These are phyloP conservation scores for Ogataea paradorogensis DNA, from an alignment of 805 yeast species.

Conservation along the genomic window DNA sequence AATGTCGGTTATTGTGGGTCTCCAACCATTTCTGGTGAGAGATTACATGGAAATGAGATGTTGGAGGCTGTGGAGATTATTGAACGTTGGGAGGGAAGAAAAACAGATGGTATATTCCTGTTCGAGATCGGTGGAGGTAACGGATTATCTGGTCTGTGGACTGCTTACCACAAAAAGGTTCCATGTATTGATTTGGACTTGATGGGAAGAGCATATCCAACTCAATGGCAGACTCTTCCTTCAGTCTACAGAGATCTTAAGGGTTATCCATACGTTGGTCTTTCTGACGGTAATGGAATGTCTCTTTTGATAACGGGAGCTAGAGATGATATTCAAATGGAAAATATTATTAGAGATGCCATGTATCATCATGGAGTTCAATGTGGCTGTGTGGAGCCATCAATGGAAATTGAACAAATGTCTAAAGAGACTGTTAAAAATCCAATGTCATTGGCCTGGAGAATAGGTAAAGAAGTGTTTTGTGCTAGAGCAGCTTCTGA, in stretches of 20 bases:
- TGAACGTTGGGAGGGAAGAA: constrained; percentile 28
- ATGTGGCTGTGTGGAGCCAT: constrained; percentile 36
- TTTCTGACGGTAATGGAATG: constrained; percentile 43
- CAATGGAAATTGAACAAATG: constrained; percentile 34
- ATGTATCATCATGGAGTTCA: constrained; percentile 40
- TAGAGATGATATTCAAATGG: constrained; percentile 34
- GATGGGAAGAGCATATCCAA: constrained; percentile 50
- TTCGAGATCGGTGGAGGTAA: constrained; percentile 45
- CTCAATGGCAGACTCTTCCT: constrained; percentile 39
- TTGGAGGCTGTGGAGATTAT: constrained; percentile 30
- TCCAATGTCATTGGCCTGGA: constrained; percentile 41
- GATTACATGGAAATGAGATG: constrained; percentile 39
- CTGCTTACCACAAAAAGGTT: constrained; percentile 16
- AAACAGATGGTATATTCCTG: constrained; percentile 34
- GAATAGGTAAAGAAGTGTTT: constrained; percentile 41
- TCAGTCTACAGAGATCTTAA: constrained; percentile 38
- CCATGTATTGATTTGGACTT: constrained; percentile 39
- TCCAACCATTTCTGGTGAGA: constrained; percentile 43
- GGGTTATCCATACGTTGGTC: constrained; percentile 43
- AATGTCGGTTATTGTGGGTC: constrained; percentile 43
- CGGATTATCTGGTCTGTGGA: constrained; percentile 35
- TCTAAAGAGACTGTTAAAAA: constrained; percentile 31
- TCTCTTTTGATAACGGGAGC: constrained; percentile 33
- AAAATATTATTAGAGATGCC: constrained; percentile 40
- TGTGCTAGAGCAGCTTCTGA: constrained; percentile 35